Conservation (phyloP, 225 moss, liverwort and hornwort genomes). For the Straminergon stramineum region DNA sequence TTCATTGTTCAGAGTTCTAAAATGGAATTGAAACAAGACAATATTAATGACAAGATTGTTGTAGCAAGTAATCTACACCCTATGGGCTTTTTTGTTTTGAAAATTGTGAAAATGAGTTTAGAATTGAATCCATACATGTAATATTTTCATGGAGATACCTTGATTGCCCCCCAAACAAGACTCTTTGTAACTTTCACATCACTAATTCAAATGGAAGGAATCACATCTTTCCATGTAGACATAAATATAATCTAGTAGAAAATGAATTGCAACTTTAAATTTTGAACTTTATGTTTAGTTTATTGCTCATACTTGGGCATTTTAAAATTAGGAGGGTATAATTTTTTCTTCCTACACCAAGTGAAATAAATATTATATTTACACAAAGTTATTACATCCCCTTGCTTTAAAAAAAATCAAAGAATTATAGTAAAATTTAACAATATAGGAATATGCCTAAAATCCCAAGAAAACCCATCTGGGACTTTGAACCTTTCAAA, state of each 20-base stretch:
- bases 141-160: not conserved
- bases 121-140: not conserved
- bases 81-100: not conserved
- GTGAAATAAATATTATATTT: not conserved
- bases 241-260: not conserved
- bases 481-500: not conserved
- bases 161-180: not conserved
- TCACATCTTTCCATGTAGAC: not conserved
- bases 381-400: not conserved
- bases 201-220: not conserved
- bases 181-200: not conserved
- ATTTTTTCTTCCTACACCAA: not conserved
- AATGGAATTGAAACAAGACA: not conserved
- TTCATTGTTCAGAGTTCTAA: not conserved
- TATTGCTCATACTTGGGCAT: not conserved
- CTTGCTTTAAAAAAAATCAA: not conserved
- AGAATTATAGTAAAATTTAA: not conserved
- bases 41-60: not conserved
- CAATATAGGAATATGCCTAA: not conserved
- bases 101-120: not conserved
- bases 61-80: too few relatives aligned
- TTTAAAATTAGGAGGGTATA: not conserved
- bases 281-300: not conserved
- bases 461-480: too few relatives aligned
- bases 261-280: not conserved